These are phyloP conservation scores for Pseudogymnoascus pannorum DNA, from an alignment of 2,329 filamentous ascomycete species.

Conservation along the genomic window DNA sequence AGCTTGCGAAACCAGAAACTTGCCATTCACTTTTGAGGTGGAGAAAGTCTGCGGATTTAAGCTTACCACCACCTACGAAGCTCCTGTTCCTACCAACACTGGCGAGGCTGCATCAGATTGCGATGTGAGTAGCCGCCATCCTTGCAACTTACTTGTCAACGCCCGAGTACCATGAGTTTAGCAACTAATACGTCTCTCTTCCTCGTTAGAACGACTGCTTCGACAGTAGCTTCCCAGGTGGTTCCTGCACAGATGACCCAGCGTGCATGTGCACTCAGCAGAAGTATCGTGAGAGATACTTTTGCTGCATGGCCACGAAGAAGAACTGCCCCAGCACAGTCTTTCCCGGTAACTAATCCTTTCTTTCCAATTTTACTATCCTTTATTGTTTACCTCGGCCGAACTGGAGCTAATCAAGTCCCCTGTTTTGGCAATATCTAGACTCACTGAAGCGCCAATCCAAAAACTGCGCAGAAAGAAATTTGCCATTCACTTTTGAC, in stretches of 20 bases:
- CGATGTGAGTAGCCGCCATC: neutral
- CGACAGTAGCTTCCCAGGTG: neutral
- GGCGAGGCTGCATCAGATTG: neutral
- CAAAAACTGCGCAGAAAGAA: neutral
- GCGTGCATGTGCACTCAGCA: neutral
- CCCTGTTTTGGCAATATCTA: neutral
- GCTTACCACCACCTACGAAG: neutral
- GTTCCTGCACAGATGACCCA: neutral
- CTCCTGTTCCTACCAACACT: neutral
- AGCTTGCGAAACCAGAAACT: neutral
- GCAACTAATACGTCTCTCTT: neutral
- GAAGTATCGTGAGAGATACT: neutral
- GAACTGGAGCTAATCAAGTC: neutral
- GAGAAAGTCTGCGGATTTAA: neutral
- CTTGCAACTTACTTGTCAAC: neutral
- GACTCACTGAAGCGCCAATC: neutral
- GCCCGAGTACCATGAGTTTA: neutral
- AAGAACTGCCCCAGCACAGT: neutral
- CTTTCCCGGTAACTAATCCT: neutral
- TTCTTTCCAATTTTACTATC: neutral
- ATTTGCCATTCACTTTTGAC: neutral
- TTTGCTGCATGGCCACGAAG: neutral
- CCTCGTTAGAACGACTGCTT: neutral
- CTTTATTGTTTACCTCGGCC: neutral
- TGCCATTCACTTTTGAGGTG: neutral